phyloP scores from a whole-genome alignment of 2,329 filamentous ascomycete genomes.

The Emergomyces orientalis region DNA sequence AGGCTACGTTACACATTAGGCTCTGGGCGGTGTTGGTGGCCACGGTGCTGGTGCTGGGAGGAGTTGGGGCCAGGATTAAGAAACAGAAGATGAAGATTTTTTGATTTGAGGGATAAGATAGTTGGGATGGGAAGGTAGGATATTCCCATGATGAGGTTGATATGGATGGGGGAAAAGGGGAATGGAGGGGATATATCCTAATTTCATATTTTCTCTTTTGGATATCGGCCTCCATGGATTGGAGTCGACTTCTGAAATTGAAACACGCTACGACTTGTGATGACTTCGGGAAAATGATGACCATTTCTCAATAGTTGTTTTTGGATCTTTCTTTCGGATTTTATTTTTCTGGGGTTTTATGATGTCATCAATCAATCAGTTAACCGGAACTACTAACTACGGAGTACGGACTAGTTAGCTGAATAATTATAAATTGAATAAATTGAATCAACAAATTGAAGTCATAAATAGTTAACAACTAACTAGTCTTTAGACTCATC shows the following conservation, averaged over 20 bases:
- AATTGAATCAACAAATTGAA: no score
- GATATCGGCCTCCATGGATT: not conserved
- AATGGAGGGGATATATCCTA: not conserved
- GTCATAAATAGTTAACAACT: no score
- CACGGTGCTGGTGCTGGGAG: slow-evolving; percentile 56
- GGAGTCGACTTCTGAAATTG: not conserved
- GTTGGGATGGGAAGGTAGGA: not conserved
- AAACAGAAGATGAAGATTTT: slow-evolving; percentile 65
- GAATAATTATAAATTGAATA: no score
- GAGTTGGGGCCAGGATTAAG: slow-evolving; percentile 69
- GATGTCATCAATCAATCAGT: no score
- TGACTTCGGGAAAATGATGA: not conserved
- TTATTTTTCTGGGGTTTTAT: no score
- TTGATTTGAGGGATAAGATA: not conserved
- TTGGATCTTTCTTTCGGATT: not conserved
- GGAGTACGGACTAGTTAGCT: no score
- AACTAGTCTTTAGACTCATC: no score
- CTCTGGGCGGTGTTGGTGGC: slow-evolving; percentile 67
- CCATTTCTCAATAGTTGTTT: not conserved
- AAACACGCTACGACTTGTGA: not conserved
- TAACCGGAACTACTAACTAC: no score
- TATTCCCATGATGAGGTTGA: no score
- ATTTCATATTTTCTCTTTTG: not conserved
- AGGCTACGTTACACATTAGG: slow-evolving; percentile 58
- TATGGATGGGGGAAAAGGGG: no score